Conservation (phyloP, 352 stramenopile genomes). For the Pythium sp. region DNA sequence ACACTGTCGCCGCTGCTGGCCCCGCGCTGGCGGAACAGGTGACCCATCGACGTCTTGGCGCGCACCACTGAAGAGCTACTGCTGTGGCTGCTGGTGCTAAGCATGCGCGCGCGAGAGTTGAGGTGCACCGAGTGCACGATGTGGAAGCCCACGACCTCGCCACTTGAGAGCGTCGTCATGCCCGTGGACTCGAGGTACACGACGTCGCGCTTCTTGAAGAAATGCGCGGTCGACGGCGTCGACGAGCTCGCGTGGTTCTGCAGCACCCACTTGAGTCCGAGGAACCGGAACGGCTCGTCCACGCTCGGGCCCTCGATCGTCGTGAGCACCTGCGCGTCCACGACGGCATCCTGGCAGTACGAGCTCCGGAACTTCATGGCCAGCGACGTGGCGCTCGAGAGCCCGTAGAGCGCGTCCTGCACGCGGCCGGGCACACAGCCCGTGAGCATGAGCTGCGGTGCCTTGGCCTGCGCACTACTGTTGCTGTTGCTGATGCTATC, state of each 20-base stretch:
- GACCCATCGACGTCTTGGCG: constrained; percentile 18
- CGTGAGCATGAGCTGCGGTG: constrained; percentile 40
- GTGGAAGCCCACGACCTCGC: constrained; percentile 56
- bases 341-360: constrained; percentile 14
- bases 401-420: constrained; percentile 61
- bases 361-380: constrained; percentile 62
- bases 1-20: neutral
- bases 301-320: constrained; percentile 39
- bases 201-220: constrained; percentile 63
- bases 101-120: constrained; percentile 45
- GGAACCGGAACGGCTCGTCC: constrained; percentile 48
- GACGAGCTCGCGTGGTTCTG: constrained; percentile 53
- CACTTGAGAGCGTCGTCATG: constrained; percentile 40
- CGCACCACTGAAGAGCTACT: constrained; percentile 7
- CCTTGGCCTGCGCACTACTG: neutral
- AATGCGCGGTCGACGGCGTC: constrained; percentile 6
- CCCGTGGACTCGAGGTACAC: constrained; percentile 69
- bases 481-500: neutral
- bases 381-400: constrained; percentile 43
- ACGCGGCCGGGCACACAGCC: constrained; percentile 45
- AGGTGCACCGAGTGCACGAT: constrained; percentile 59
- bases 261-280: constrained; percentile 68
- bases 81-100: constrained; percentile 24
- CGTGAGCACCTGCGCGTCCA: constrained; percentile 36
- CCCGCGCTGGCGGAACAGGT: constrained; percentile 18